Base-by-base conservation (phyloP, 2,329 filamentous ascomycete species). In the Fusarium haematococcum region DNA sequence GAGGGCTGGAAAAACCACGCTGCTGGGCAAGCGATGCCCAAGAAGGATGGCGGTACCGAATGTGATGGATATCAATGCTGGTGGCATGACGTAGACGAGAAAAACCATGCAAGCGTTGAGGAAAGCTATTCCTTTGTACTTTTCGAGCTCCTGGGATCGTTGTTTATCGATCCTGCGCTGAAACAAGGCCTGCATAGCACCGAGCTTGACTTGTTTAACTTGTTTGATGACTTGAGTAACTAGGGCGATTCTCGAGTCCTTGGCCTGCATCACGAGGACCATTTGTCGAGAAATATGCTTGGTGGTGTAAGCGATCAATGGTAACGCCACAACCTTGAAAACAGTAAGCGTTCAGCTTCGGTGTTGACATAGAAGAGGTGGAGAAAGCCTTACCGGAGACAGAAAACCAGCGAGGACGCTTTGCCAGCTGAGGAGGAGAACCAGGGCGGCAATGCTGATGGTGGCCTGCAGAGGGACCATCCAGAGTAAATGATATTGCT, bases 361-460 rank as follows among this genome's bases (percentile, higher is more conserved):
- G 3, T 2, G 0, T 16, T 7, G 33, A 35, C 1, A 18, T 5
- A 41, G 20, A 11, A 6, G 3, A 11, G 5, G 6, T 5, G 1
- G 10, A 11, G 10, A n/a, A 6, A 41, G 5, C 5, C n/a, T 11
- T 20, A 41, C 39, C 18, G 39, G 39, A 41, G 39, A 41, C 3
- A 41, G 3, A 5, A 41, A 41, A 5, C 39, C 39, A 20, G 39
- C 39, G 10, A 41, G 39, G 10, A 41, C 18, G 9, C 18, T 20
- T 10, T 45, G 58, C 58, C 58, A 60, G 18, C 37, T 39, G n/a
- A 60, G 37, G 5, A 60, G 58, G 32, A 43, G n/a, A 4, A 45
- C 9, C 13, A 60, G 16, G 9, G 58, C 37, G 6, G 43, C 25
- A 0, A 60, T 43, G 10, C 39, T 43, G 39, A 43, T 43, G 3